A percentile compares a stretch with the other conserved stretches of the same genome.
Evolutionary conservation across 192 early-diverging fungal species (phyloP).

Genomic region (Gamsiella multidivaricata): DNA sequence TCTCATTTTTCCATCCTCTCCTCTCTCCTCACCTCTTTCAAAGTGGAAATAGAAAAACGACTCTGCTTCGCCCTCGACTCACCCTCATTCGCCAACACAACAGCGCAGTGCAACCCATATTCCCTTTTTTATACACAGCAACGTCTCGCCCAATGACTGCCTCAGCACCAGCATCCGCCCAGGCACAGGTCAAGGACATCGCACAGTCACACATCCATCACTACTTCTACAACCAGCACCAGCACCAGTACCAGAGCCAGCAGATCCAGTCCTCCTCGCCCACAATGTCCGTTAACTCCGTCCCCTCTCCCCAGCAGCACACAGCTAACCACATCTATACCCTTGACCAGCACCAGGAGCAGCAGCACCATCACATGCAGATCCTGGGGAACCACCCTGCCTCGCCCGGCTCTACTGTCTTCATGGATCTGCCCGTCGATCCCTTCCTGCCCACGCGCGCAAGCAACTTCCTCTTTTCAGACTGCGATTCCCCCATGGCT

Average conservation of each 20-base stretch:
- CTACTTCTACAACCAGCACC: conserved; percentile 18
- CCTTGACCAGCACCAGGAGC: conserved; percentile 6
- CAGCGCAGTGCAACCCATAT: no score
- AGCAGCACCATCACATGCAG: conserved; percentile 34
- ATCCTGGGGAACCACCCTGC: conserved; percentile 48
- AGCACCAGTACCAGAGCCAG: background rate
- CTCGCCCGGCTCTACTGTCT: conserved; percentile 20
- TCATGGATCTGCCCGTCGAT: conserved; percentile 30
- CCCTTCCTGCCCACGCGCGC: conserved; percentile 14
- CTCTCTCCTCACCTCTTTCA: background rate
- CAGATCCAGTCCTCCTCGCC: conserved; percentile 18
- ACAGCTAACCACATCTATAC: conserved; percentile 3
- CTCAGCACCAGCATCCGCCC: background rate
- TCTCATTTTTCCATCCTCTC: background rate
- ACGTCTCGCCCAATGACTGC: conserved; percentile 17
- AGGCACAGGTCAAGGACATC: conserved; percentile 41
- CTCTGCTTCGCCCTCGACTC: background rate
- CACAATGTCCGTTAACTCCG: conserved; percentile 6
- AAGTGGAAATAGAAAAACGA: background rate
- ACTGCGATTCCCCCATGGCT: background rate
- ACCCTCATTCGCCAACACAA: background rate
- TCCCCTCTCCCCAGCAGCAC: conserved; percentile 8
- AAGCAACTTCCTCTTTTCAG: background rate
- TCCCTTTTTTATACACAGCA: background rate
- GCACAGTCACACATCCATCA: conserved; percentile 10